phyloP scores from a whole-genome alignment of 805 yeast genomes.

The Candida alai region DNA sequence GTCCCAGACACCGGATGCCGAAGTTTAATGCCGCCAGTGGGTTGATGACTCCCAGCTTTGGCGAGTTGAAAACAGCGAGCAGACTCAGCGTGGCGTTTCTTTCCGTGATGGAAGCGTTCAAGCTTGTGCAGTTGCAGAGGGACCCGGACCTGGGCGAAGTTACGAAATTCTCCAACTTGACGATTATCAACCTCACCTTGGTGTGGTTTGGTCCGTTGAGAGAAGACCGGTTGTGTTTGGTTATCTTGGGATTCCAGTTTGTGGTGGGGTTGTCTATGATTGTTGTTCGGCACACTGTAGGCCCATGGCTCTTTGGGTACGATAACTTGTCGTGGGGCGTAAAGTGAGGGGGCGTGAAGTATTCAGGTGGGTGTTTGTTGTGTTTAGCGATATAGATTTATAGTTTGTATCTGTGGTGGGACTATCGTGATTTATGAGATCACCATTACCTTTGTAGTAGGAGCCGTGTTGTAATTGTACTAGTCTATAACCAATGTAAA shows the following conservation, averaged over 20 bases:
- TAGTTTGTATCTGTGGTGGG: not conserved
- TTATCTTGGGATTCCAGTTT: conserved; percentile 62
- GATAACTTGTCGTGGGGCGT: conserved; percentile 62
- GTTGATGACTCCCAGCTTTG: conserved; percentile 61
- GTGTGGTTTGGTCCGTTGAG: conserved; percentile 89
- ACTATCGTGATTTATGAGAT: too few species aligned
- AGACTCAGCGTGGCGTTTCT: conserved; percentile 12
- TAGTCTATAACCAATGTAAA: too few species aligned
- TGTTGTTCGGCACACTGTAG: conserved; percentile 74
- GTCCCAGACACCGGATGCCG: conserved; percentile 95
- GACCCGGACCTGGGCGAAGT: conserved; percentile 18
- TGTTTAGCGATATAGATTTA: too few species aligned
- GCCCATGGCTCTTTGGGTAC: conserved; percentile 81
- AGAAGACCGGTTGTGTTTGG: conserved; percentile 69
- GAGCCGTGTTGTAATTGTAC: too few species aligned
- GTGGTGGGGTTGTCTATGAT: conserved; percentile 63
- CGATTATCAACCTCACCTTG: conserved; percentile 76
- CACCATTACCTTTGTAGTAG: too few species aligned
- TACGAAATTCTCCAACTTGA: conserved; percentile 68
- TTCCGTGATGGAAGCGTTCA: conserved; percentile 42
- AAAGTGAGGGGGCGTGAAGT: conserved; percentile 17
- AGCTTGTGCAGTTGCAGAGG: conserved; percentile 41
- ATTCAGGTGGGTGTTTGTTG: not conserved
- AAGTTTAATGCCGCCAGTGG: conserved; percentile 65
- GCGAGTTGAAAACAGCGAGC: conserved; percentile 27